Percentiles rank a stretch among this genome's conserved stretches.
Conservation (phyloP, 2,329 filamentous ascomycete species). For the Apiospora saccharicola region DNA sequence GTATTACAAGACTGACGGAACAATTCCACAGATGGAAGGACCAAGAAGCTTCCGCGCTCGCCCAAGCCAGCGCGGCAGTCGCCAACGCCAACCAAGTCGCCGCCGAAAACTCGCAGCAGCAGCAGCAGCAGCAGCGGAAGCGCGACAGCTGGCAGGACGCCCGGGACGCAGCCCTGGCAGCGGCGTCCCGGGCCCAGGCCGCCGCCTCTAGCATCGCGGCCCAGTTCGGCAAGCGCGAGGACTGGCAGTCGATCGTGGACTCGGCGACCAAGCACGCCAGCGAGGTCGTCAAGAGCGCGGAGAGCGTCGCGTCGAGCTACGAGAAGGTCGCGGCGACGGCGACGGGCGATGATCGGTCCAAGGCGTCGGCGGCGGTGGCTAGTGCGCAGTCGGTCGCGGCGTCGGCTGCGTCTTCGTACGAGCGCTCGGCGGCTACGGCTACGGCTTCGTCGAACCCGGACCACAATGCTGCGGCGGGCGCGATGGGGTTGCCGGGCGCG, state of each 20-base stretch:
- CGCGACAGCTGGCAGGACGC: conserved; percentile 8
- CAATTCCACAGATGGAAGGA: conserved; percentile 16
- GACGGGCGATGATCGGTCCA: conserved; percentile 30
- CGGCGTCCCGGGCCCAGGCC: background rate
- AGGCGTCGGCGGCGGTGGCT: conserved; percentile 23
- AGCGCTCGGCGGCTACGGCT: background rate
- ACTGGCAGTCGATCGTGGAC: conserved; percentile 33
- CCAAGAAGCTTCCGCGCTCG: conserved; percentile 22
- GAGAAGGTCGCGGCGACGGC: conserved; percentile 29
- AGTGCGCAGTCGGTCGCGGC: background rate
- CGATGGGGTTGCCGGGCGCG: background rate
- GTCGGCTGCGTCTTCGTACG: background rate
- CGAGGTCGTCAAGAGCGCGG: conserved; percentile 29
- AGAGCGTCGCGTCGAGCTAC: conserved; percentile 36
- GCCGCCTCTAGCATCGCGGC: background rate
- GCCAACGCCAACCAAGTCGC: conserved; percentile 28
- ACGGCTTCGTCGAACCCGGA: background rate
- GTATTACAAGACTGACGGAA: background rate
- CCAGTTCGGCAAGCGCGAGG: conserved; percentile 27
- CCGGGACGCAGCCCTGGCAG: background rate
- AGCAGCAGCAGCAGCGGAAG: background rate
- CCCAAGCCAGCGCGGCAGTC: conserved; percentile 25
- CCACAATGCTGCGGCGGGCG: background rate
- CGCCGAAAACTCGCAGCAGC: conserved; percentile 20
- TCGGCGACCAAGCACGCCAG: conserved; percentile 31